Evolutionary conservation across 768 basidiomycete genomes (phyloP), one percentile per base, ranked within the genome.

Genomic region (Lanmaoa pseudosensibilis): DNA sequence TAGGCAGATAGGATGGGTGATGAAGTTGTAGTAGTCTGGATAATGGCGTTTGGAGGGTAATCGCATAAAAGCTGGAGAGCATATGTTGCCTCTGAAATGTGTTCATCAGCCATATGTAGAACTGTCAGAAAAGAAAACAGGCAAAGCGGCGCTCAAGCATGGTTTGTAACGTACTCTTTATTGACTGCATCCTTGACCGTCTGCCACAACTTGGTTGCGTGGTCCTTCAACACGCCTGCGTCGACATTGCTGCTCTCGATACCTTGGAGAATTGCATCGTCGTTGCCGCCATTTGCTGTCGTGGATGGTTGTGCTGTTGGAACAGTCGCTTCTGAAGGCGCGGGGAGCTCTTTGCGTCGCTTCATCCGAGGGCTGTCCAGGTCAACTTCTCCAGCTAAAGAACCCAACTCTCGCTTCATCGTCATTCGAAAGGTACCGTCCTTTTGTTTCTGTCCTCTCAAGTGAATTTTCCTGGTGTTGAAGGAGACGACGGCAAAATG

Each of bases 21-120:
- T 96, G 61, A 87, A 58, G 23, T 73, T 68, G 73, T 95, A 97
- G 74, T 98, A 98, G 76, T 95, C 94, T 39, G 92, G 83, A 72
- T 90, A 92, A 55, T 77, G 77, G 55, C 84, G 82, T 73, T 86
- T 89, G 43, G 84, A 79, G 19, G 89, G 89, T 61, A 85, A 80
- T 56, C 80, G 82, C 65, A 87, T 69, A 71, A 92, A 94, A 64
- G 83, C 83, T 57, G 75, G 59, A 25, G 88, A 84, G 55, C 90
- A 76, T 61, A 75, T 69, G 57, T 83, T 80, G 63, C 87, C 89
- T 58, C 90, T 92, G 64, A 64, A 60, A 65, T 68, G 64, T 62
- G 65, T 52, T 59, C 50, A 61, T 57, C 60, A 58, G 64, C 64
- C 62, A 69, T 59, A 62, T 70, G 65, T 62, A 68, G 62, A 69